A percentile compares a stretch with the other conserved stretches of the same genome.
These are phyloP conservation scores for Kodamaea anthophila DNA, from an alignment of 1,139 yeast species.

Conservation along the genomic window DNA sequence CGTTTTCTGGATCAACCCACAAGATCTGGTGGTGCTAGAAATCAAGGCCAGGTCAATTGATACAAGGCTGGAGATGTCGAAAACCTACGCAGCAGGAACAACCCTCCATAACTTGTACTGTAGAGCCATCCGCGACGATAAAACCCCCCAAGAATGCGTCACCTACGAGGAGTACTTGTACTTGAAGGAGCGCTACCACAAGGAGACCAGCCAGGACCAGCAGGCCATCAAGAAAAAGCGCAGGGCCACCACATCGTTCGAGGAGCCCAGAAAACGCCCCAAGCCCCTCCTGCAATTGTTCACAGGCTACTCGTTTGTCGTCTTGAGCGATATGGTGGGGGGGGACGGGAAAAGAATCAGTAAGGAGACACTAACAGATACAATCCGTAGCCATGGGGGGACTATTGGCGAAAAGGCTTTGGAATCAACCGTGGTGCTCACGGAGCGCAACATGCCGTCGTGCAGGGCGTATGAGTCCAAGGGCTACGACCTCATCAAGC, in stretches of 20 bases:
- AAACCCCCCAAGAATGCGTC: slow-evolving; percentile 48
- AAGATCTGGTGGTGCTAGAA: slow-evolving; percentile 73
- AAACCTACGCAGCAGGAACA: slow-evolving; percentile 55
- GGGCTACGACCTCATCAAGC: slow-evolving; percentile 57
- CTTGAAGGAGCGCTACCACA: slow-evolving; percentile 25
- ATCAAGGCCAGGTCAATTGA: slow-evolving; percentile 77
- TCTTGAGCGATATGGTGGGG: slow-evolving; percentile 38
- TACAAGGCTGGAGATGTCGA: slow-evolving; percentile 27
- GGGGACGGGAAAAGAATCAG: slow-evolving; percentile 21
- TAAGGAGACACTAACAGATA: slow-evolving; percentile 27
- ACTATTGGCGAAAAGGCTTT: slow-evolving; percentile 14
- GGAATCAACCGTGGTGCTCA: slow-evolving; percentile 10
- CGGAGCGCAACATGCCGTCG: slow-evolving; percentile 17
- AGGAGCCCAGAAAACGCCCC: slow-evolving; percentile 7
- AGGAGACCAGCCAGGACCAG: slow-evolving; percentile 23
- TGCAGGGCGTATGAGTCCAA: slow-evolving; percentile 29
- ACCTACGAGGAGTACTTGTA: slow-evolving; percentile 49
- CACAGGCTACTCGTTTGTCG: slow-evolving; percentile 21
- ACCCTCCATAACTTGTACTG: slow-evolving; percentile 78
- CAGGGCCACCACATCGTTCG: slow-evolving; percentile 8
- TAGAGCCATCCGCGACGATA: slow-evolving; percentile 62
- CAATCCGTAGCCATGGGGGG: slow-evolving; percentile 51
- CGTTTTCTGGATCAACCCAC: slow-evolving; percentile 73
- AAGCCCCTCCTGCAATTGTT: slow-evolving; percentile 20
- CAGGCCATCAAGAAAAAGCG: slow-evolving; percentile 19